Evolutionary conservation across 2,329 filamentous ascomycete genomes (phyloP).

Genomic region (Myotisia sp.): DNA sequence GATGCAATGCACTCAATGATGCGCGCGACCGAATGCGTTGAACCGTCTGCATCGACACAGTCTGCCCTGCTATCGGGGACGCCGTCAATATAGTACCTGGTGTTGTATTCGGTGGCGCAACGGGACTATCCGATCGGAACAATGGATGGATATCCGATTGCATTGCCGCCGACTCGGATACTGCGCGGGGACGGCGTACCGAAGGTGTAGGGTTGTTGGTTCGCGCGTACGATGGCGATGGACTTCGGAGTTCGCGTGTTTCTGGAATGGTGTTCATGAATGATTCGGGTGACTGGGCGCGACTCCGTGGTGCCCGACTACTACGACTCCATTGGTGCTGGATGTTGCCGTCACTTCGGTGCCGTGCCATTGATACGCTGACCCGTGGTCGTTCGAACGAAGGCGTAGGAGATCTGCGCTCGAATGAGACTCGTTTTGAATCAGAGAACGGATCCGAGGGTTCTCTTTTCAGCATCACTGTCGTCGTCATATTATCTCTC

Average conservation of each 20-base stretch:
- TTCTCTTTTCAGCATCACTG: neutral
- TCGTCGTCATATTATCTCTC: no score
- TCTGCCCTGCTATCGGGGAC: constrained; percentile 7
- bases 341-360: neutral
- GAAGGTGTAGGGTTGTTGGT: constrained; percentile 1
- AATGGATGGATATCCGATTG: constrained; percentile 8
- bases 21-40: constrained; percentile 5
- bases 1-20: neutral
- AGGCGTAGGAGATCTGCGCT: neutral
- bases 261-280: constrained; percentile 4
- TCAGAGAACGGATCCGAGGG: neutral
- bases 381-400: neutral
- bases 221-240: constrained; percentile 3
- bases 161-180: neutral
- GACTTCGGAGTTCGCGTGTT: neutral
- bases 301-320: neutral
- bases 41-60: constrained; percentile 5
- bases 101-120: constrained; percentile 1
- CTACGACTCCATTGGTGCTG: constrained; percentile 8
- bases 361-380: neutral
- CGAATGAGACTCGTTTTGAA: neutral
- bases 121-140: constrained; percentile 9
- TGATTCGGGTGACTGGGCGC: constrained; percentile 6
- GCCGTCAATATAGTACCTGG: constrained; percentile 7
- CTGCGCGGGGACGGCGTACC: neutral